phyloP scores from a whole-genome alignment of 129 eudicot genomes.

The Dittrichia graveolens region DNA sequence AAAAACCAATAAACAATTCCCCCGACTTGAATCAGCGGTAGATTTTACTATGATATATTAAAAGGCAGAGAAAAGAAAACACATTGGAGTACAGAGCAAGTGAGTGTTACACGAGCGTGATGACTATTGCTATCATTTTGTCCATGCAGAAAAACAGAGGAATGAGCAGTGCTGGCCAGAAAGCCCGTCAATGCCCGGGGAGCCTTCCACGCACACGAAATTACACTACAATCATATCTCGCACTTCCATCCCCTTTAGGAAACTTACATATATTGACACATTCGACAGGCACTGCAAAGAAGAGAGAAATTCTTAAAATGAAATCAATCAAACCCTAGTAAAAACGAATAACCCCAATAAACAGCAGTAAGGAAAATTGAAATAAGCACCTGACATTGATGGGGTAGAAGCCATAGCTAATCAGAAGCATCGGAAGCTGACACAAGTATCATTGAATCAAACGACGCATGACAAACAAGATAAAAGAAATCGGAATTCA shows the following conservation, averaged over 20 bases:
- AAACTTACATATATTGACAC: constrained; percentile 76
- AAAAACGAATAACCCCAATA: neutral
- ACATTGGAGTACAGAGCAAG: constrained; percentile 22
- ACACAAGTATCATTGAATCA: constrained; percentile 41
- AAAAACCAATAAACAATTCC: neutral
- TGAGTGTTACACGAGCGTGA: constrained; percentile 18
- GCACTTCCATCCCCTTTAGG: constrained; percentile 66
- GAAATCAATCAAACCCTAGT: neutral
- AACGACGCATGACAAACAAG: constrained; percentile 28
- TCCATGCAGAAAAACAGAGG: constrained; percentile 31
- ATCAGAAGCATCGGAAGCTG: constrained; percentile 53
- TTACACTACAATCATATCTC: constrained; percentile 63
- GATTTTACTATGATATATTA: neutral
- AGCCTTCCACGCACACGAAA: constrained; percentile 81
- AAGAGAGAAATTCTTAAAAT: neutral
- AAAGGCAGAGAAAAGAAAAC: neutral
- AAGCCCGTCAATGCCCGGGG: constrained; percentile 84
- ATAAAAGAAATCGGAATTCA: neutral
- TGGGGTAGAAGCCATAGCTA: constrained; percentile 76
- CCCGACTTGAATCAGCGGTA: neutral
- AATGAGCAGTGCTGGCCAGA: constrained; percentile 72
- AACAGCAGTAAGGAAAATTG: neutral
- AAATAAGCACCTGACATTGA: constrained; percentile 64
- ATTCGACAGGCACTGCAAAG: constrained; percentile 66
- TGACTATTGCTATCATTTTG: constrained; percentile 35